phyloP scores from a whole-genome alignment of 139 green algal genomes.

The Limnomonas spitsbergensis region DNA sequence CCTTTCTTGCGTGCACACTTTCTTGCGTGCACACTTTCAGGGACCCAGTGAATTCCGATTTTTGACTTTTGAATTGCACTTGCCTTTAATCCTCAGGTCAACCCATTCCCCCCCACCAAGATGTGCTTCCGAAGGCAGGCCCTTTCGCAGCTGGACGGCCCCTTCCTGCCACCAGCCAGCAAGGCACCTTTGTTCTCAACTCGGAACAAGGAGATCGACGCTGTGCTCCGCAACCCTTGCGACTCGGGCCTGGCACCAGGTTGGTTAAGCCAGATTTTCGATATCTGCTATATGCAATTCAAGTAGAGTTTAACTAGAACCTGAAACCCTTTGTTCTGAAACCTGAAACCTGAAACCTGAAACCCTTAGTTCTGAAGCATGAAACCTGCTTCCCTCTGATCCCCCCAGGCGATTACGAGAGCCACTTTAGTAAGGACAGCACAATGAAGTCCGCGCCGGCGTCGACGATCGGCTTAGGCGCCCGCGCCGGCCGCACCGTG shows the following conservation, averaged over 20 bases:
- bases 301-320: too few species aligned
- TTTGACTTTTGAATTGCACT: too few species aligned
- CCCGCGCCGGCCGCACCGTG: slow-evolving; percentile 7
- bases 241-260: slow-evolving; percentile 35
- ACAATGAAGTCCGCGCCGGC: not conserved
- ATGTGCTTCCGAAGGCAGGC: slow-evolving; percentile 31
- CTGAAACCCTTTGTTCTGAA: too few species aligned
- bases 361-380: too few species aligned
- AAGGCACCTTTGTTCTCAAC: slow-evolving; percentile 14
- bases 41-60: too few species aligned
- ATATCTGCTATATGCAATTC: too few species aligned
- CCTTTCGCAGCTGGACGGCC: slow-evolving; percentile 24
- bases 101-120: not conserved
- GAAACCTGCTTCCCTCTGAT: not conserved
- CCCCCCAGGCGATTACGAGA: not conserved
- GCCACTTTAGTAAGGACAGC: not conserved
- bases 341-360: too few species aligned
- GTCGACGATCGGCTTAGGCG: slow-evolving; percentile 8
- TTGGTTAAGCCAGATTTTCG: too few species aligned
- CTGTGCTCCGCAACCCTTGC: not conserved
- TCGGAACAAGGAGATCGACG: slow-evolving; percentile 29
- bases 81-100: too few species aligned
- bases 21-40: too few species aligned
- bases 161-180: slow-evolving; percentile 29
- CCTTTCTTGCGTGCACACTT: too few species aligned